These are phyloP conservation scores for Suillus lakei DNA, from an alignment of 768 basidiomycete genomes.

Conservation along the genomic window DNA sequence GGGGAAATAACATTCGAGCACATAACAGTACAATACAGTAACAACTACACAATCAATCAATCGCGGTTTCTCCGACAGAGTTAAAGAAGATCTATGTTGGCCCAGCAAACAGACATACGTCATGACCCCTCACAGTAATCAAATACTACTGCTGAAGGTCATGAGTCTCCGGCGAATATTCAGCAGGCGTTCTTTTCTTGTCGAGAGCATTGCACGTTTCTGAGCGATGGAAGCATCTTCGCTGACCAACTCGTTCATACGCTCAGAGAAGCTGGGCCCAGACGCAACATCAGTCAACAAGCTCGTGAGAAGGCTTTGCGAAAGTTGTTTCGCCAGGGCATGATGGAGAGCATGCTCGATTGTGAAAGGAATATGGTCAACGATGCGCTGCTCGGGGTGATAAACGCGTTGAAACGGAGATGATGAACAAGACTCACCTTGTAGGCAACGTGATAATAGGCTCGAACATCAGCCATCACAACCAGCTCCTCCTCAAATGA, in stretches of 20 bases:
- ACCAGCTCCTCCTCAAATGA: slow-evolving; percentile 42
- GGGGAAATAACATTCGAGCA: background rate
- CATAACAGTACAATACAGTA: background rate
- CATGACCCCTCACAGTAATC: background rate
- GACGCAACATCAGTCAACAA: slow-evolving; percentile 29
- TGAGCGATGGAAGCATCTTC: slow-evolving; percentile 48
- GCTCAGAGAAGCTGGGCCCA: slow-evolving; percentile 23
- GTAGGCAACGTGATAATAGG: slow-evolving; percentile 54
- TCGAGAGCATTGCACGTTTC: slow-evolving; percentile 39
- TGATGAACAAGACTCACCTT: slow-evolving; percentile 39
- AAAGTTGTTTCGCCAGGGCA: slow-evolving; percentile 40
- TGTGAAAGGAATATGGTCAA: slow-evolving; percentile 56
- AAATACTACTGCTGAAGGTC: slow-evolving; percentile 23
- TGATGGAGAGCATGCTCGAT: slow-evolving; percentile 53
- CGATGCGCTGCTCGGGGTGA: slow-evolving; percentile 47
- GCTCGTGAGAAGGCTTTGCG: slow-evolving; percentile 38
- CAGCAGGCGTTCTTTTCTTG: slow-evolving; percentile 41
- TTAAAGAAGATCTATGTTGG: background rate
- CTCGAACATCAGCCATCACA: slow-evolving; percentile 53
- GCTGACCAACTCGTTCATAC: slow-evolving; percentile 45
- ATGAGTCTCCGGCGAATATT: slow-evolving; percentile 42
- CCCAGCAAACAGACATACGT: background rate
- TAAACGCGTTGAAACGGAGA: background rate
- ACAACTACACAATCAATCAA: background rate
- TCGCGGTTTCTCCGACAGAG: background rate